Base-by-base conservation (phyloP, 805 yeast species). In the Wickerhamomyces chambardii region DNA sequence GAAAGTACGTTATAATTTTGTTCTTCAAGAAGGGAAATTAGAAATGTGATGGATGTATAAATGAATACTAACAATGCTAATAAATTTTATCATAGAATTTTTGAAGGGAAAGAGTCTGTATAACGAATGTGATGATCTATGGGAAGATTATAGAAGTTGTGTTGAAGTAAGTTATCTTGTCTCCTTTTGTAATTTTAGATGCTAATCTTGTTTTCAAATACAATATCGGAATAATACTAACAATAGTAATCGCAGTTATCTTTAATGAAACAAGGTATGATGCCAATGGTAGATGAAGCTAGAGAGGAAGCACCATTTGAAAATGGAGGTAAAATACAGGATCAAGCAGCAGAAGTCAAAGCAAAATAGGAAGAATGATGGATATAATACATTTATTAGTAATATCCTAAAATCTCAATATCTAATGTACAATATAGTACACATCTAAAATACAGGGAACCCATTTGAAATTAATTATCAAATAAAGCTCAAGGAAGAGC, bases 91-190 rank as follows among this genome's bases (percentile, higher is more conserved):
- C 8, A 15, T 17, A 49, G 68, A 82, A 57, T 83, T 83, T 45
- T 61, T 83, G 32, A 72, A 72, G 41, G 70, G 70, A 3, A 58
- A 60, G 33, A 60, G 67, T 28, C 59, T 75, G 37, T 70, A 81
- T 47, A 90, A 90, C 55, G 97, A 90, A 59, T 92, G 98, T 59
- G 81, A 84, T 36, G 90, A 80, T 22, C 70, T 84, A 24, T 92
- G 97, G 96, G 73, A 74, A 39, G 79, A 75, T 36, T 92, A 92
- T 58, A 84, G 84, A 47, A 78, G 77, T n/a, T 92, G 98, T 61
- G 78, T 92, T 21, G 80, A 85, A 46, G 73, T 72, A 43, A 39
- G 68, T 58, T n/a, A 31, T 14, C 51, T 48, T 7, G 22, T 12
- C 17, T 10, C 9, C 27, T 32, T 22, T 29, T 26, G 18, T 9